Evolutionary conservation across 179 eudicot species (phyloP).

Genomic region (Silene coronaria): DNA sequence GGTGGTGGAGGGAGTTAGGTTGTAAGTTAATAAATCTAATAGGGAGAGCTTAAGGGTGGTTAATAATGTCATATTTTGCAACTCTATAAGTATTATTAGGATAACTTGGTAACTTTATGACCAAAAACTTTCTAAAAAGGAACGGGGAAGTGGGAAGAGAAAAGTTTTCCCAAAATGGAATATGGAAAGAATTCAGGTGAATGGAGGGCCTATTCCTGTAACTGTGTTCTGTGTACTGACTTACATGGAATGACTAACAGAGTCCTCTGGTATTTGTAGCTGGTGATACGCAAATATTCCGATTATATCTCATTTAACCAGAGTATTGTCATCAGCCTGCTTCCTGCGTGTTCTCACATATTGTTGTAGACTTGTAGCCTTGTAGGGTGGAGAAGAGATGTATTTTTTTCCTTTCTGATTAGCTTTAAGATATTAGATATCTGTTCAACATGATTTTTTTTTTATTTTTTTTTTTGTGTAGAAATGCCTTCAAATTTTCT

Average conservation of each 20-base stretch:
- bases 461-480: too few species aligned
- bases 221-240: background rate
- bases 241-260: background rate
- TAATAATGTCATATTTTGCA: too few species aligned
- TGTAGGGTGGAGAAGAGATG: background rate
- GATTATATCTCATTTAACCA: background rate
- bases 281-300: background rate
- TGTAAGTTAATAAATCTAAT: too few species aligned
- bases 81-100: too few species aligned
- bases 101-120: too few species aligned
- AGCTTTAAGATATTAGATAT: constrained; percentile 1
- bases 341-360: background rate
- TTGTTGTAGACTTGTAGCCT: background rate
- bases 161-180: too few species aligned
- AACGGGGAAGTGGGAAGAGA: too few species aligned
- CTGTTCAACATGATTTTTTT: background rate
- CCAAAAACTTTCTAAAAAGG: too few species aligned
- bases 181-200: too few species aligned
- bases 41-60: too few species aligned
- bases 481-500: background rate
- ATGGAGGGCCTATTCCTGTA: too few species aligned
- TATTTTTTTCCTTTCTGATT: background rate
- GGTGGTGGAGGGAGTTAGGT: too few species aligned
- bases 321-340: background rate
- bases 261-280: background rate